Conservation (phyloP, 2,329 filamentous ascomycete species). For the Verticillium zaregamsianum region DNA sequence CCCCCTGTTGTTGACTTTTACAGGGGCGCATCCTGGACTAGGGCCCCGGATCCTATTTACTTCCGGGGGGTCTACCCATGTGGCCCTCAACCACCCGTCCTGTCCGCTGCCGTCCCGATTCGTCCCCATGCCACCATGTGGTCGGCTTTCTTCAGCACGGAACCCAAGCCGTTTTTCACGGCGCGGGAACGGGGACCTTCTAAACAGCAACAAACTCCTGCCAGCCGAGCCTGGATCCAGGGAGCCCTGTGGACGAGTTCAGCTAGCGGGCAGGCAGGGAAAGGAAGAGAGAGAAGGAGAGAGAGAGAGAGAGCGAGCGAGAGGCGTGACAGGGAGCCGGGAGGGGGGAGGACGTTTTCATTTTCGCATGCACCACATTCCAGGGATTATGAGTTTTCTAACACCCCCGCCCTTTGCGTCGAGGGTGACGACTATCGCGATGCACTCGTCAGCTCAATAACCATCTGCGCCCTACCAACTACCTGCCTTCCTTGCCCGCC, state of each 20-base stretch:
- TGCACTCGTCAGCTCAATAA: background rate
- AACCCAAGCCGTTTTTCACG: background rate
- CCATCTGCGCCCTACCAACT: background rate
- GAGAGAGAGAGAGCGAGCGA: background rate
- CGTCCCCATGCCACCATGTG: background rate
- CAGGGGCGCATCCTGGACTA: background rate
- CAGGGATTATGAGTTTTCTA: background rate
- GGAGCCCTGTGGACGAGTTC: background rate
- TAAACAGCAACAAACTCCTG: no score
- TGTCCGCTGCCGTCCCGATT: background rate
- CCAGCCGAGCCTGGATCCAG: background rate
- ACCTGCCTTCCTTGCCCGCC: background rate
- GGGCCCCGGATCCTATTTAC: background rate
- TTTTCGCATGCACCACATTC: background rate
- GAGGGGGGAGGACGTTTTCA: background rate
- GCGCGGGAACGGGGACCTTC: background rate
- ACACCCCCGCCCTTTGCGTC: background rate
- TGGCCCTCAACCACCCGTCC: background rate
- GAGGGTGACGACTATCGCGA: background rate
- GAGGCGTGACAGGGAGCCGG: background rate
- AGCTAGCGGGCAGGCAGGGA: background rate
- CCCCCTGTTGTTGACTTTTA: background rate
- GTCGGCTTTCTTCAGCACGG: background rate
- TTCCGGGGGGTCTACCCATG: background rate
- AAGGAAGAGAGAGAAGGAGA: background rate